These are phyloP conservation scores for Solanum hybrid DNA, from an alignment of 305 asterid species.

Conservation along the genomic window DNA sequence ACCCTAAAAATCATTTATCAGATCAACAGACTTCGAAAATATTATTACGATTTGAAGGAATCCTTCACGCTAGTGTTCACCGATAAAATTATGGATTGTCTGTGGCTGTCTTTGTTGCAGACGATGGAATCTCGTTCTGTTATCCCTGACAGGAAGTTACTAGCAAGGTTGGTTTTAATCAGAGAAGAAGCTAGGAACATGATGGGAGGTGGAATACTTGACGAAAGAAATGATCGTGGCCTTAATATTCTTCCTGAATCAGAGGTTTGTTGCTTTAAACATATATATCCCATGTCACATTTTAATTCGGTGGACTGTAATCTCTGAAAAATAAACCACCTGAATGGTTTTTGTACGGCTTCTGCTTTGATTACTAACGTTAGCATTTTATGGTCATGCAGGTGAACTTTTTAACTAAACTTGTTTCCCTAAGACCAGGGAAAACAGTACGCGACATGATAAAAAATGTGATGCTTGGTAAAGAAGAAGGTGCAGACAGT, in stretches of 20 bases:
- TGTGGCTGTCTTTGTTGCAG: conserved; percentile 26
- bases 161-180: conserved; percentile 86
- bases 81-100: conserved; percentile 1
- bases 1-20: not conserved
- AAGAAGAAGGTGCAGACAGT: conserved; percentile 65
- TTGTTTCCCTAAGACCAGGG: conserved; percentile 81
- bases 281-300: not conserved
- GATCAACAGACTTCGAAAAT: not conserved
- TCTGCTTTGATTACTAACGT: not conserved
- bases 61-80: not conserved
- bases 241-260: conserved; percentile 77
- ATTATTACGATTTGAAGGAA: not conserved
- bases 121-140: conserved; percentile 80
- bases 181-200: conserved; percentile 95
- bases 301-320: not conserved
- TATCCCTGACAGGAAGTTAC: conserved; percentile 83
- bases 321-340: not conserved
- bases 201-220: conserved; percentile 96
- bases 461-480: conserved; percentile 80
- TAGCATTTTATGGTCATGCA: conserved; percentile 16
- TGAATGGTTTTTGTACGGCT: not conserved
- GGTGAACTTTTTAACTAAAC: conserved; percentile 83
- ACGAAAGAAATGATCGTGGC: conserved; percentile 92
- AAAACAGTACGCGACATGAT: conserved; percentile 69
- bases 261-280: conserved; percentile 46